Evolutionary conservation across 179 eudicot genomes (phyloP).

Genomic region (Gypsophila paniculata): DNA sequence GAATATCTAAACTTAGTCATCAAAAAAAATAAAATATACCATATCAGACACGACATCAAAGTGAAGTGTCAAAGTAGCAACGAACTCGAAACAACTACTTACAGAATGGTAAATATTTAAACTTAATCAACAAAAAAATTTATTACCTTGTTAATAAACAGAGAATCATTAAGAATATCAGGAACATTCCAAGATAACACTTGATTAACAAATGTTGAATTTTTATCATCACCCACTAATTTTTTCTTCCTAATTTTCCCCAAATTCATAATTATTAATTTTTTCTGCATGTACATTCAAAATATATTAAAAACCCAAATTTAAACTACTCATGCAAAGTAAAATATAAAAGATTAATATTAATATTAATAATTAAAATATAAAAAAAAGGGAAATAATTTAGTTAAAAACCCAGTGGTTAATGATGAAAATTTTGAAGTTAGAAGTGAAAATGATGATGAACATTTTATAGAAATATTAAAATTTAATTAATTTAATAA

Average conservation of each 20-base stretch:
- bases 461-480: background rate
- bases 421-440: background rate
- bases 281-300: slow-evolving; percentile 9
- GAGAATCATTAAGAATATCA: slow-evolving; percentile 21
- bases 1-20: no score
- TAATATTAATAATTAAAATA: background rate
- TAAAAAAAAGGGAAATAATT: slow-evolving; percentile 1
- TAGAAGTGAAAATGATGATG: background rate
- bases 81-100: no score
- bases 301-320: no score
- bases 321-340: no score
- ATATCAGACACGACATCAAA: no score
- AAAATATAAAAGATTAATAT: no score
- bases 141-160: slow-evolving; percentile 22
- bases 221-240: background rate
- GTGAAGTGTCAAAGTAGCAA: no score
- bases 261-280: slow-evolving; percentile 13
- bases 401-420: background rate
- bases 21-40: no score
- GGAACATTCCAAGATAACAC: slow-evolving; percentile 32
- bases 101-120: no score
- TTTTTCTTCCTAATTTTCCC: background rate
- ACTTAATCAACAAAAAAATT: no score
- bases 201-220: slow-evolving; percentile 16
- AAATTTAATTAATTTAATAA: no score